Evolutionary conservation across 805 yeast genomes (phyloP), one percentile per base, ranked within the genome.

Genomic region (Yamadazyma tumulicola): DNA sequence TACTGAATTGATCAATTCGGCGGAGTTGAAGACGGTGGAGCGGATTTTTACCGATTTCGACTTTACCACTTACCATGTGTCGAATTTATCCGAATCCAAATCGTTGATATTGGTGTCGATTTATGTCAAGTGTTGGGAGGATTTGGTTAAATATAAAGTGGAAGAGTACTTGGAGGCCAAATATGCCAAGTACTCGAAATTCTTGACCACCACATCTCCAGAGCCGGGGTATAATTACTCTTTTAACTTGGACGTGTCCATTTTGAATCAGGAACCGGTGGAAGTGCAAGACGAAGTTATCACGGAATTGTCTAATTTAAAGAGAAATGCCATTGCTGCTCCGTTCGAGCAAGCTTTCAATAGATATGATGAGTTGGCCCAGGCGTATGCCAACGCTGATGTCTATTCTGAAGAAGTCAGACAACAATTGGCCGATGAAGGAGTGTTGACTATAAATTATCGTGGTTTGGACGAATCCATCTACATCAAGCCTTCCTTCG

Each of bases 41-140:
- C 77, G 97, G 58, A 79, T 91, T 42, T 77, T 93, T 43, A 81
- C 95, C 25, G 99, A 93, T 66, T 93, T 93, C 51, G 99, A 93
- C 61, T 87, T 87, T 64, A 95, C 96, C 32, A 85, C 93, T 19
- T 89, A 85, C 62, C 97, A 91, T 59, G 69, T 93, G 42, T 82
- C 95, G 31, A 91, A 94, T n/a, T 38, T 58, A 12, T 85, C 89
- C 2, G 88, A 80, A 46, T 69, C 77, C 41, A 85, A 82, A 63
- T 59, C 79, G 22, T 52, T 74, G 55, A 61, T 87, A 39, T 64
- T 83, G 44, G 64, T 87, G 17, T 82, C 93, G 16, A 67, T 87
- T 34, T 75, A 73, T 43, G 75, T 86, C 57, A 84, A 81, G 57
- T 82, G 94, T 49, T 87, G 84, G 81, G 58, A 61, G 13, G 96